A percentile compares a stretch with the other conserved stretches of the same genome.
These are phyloP conservation scores for Nakazawaea wickerhamii DNA, from an alignment of 805 yeast genomes.

Conservation along the genomic window DNA sequence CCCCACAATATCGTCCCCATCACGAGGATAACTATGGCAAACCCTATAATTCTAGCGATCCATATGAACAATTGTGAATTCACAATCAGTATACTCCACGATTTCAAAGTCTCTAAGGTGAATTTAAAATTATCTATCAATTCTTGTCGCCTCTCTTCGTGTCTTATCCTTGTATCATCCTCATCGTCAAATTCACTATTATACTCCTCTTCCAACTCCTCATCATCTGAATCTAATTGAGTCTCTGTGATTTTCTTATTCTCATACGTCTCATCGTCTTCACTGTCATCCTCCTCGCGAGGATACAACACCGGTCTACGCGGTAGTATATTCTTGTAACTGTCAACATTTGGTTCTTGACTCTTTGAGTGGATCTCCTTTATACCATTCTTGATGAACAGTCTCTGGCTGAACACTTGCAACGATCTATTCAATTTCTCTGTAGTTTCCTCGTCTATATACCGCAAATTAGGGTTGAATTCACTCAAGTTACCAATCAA, in stretches of 20 bases:
- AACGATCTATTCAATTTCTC: background rate
- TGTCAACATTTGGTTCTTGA: background rate
- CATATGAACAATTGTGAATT: background rate
- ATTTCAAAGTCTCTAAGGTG: background rate
- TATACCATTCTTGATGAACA: background rate
- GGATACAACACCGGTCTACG: too few relatives aligned
- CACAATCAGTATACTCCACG: background rate
- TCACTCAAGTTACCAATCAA: background rate
- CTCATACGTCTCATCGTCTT: background rate
- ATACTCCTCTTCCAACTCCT: constrained; percentile 4
- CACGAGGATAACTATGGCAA: background rate
- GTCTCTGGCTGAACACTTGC: background rate
- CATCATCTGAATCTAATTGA: constrained; percentile 1
- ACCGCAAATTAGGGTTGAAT: background rate
- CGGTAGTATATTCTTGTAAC: too few relatives aligned
- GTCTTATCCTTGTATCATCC: background rate
- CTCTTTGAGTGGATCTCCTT: background rate
- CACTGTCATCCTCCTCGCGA: constrained; percentile 6
- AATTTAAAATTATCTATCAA: background rate
- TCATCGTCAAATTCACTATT: constrained; percentile 7
- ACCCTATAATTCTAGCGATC: background rate
- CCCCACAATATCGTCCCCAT: background rate
- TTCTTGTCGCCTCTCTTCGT: background rate
- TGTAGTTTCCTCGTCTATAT: background rate
- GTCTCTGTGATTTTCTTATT: constrained; percentile 1